Evolutionary conservation across 2,329 filamentous ascomycete genomes (phyloP), one percentile per base, ranked within the genome.

Genomic region (Botrytis elliptica): DNA sequence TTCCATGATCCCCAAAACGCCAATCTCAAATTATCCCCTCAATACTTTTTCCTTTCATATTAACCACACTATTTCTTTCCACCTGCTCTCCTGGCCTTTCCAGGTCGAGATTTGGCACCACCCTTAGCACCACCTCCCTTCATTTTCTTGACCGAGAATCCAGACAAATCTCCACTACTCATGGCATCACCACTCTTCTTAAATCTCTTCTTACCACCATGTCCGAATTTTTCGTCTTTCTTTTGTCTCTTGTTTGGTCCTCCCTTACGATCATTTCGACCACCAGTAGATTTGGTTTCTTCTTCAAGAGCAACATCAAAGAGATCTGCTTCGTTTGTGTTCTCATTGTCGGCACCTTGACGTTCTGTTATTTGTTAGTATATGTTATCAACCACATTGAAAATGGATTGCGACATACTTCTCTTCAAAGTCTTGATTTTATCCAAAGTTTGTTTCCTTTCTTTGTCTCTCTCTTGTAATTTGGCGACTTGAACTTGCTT

Each of bases 401-500:
- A 33, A 42, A 76, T 46, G 52, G 73, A 40, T 68, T 25, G 66
- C n/a, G 55, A 88, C 93, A 78, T 88, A 98, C 95, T 99, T 86
- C 95, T 90, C 90, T 99, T 99, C 79, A 99, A 85, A 42, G 89
- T 88, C 84, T 95, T 94, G 81, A 99, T 98, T 88, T 98, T 98
- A 79, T 98, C 96, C 76, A 99, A 85, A 6, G 94, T 97, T 76
- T 97, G 93, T 79, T 90, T 91, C 91, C 98, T 98, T 81, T 91
- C 91, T 88, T 97, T 97, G 69, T 93, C 90, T 67, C 96, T 88
- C 88, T 99, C 95, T 85, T 98, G 95, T 83, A 97, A 85, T 86
- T 97, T 98, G 74, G 95, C 95, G 75, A 97, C 90, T 86, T 99
- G 96, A 71, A 98, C 96, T 83, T 97, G 93, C 86, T 99, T 99